Percentiles rank a stretch among this genome's conserved stretches.
phyloP scores from a whole-genome alignment of 2,329 filamentous ascomycete genomes.

The Aspergillus spinulosporus region DNA sequence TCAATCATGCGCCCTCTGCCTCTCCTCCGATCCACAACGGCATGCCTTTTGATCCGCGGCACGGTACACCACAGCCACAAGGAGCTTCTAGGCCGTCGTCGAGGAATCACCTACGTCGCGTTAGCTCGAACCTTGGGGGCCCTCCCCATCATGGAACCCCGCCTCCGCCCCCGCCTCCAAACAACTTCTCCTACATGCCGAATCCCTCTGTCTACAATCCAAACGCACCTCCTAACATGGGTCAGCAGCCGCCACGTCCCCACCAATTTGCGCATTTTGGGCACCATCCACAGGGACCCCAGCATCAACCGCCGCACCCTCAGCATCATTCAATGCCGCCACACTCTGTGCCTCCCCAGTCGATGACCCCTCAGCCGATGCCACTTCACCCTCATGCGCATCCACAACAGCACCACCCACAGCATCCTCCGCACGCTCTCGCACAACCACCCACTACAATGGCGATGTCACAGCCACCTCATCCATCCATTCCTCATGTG shows the following conservation, averaged over 20 bases:
- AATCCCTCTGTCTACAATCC: conserved; percentile 84
- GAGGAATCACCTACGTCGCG: conserved; percentile 73
- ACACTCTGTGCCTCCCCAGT: conserved; percentile 25
- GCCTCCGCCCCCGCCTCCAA: conserved; percentile 59
- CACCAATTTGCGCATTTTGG: conserved; percentile 43
- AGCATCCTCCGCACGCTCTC: conserved; percentile 41
- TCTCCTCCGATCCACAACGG: conserved; percentile 86
- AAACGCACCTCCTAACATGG: conserved; percentile 51
- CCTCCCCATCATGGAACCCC: conserved; percentile 63
- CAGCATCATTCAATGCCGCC: conserved; percentile 33
- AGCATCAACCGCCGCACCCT: conserved; percentile 27
- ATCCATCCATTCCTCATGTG: conserved; percentile 50
- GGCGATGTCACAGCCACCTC: conserved; percentile 38
- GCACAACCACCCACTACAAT: conserved; percentile 30
- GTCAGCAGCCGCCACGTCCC: conserved; percentile 47
- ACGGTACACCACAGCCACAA: conserved; percentile 79
- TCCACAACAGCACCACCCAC: conserved; percentile 46
- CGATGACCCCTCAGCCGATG: conserved; percentile 45
- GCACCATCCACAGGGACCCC: conserved; percentile 41
- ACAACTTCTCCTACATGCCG: conserved; percentile 79
- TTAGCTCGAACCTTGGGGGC: conserved; percentile 71
- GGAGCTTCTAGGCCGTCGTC: conserved; percentile 75
- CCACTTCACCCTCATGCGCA: conserved; percentile 39
- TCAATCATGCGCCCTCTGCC: conserved; percentile 80
- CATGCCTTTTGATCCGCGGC: conserved; percentile 68